Base-by-base conservation (phyloP, 106 monocot species). In the Narthecium ossifragum region DNA sequence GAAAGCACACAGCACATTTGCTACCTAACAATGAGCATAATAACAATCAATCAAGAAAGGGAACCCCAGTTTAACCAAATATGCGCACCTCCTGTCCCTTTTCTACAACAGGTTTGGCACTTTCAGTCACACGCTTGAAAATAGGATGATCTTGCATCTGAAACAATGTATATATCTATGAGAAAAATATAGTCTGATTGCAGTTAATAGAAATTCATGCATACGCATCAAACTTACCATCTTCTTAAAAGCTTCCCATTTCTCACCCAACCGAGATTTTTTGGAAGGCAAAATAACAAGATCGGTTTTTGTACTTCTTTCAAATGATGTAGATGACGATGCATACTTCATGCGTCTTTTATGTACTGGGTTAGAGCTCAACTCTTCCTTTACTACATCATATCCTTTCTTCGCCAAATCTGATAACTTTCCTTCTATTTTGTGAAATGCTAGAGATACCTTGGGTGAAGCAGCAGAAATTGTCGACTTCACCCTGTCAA, bases 201-300 rank as follows among this genome's bases (percentile, higher is more conserved):
- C n/a, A n/a, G n/a, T n/a, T n/a, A n/a, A n/a, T n/a, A n/a, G n/a
- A n/a, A n/a, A n/a, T n/a, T n/a, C n/a, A n/a, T n/a, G n/a, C n/a
- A n/a, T n/a, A n/a, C n/a, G n/a, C n/a, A 15, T 28, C 22, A 12
- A 50, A 36, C 54, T 45, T 68, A 96, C 96, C 96, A 90, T 98
- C 24, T 78, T 73, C 69, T 90, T 98, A 14, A 90, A 86, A 36
- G 74, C 63, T 63, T 90, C 96, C 96, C 96, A 98, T 59, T 87
- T 98, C 66, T 81, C 77, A 37, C 96, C 76, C 62, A 83, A 70
- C 5, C 39, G 65, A 40, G 96, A 90, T 46, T 76, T 72, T 57
- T 87, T 98, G 31, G 81, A 65, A 57, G 90, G 81, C 53, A 83
- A 55, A 45, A 98, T 41, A 61, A 90, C 90, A 33, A 98, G 72